Conservation (phyloP, 2,329 filamentous ascomycete species). For the Penicillium sp. region DNA sequence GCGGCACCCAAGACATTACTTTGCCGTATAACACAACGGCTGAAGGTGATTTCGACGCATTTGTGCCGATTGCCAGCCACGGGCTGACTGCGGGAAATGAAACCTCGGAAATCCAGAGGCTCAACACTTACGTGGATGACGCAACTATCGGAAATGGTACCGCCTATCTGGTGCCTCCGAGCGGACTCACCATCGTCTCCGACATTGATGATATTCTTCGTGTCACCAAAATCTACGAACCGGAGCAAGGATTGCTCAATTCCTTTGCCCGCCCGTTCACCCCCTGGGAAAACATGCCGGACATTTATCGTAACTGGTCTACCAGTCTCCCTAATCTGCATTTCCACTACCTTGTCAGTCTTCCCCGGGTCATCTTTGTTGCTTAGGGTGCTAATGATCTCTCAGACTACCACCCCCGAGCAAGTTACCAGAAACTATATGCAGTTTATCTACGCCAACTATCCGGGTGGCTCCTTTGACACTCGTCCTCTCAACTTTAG, state of each 20-base stretch:
- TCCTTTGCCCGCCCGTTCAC: constrained; percentile 69
- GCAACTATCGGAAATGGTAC: constrained; percentile 68
- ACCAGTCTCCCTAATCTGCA: constrained; percentile 64
- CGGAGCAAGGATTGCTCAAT: constrained; percentile 71
- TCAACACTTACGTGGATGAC: constrained; percentile 66
- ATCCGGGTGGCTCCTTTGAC: constrained; percentile 74
- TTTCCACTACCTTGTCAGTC: constrained; percentile 66
- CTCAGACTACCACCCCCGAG: constrained; percentile 68
- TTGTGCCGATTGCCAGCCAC: constrained; percentile 61
- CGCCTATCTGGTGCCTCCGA: constrained; percentile 69
- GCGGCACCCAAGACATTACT: constrained; percentile 61
- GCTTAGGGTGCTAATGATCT: not conserved
- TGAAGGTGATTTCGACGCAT: constrained; percentile 71
- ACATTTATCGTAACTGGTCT: constrained; percentile 74
- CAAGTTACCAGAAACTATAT: constrained; percentile 75
- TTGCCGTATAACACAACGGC: constrained; percentile 64
- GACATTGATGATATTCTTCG: constrained; percentile 79
- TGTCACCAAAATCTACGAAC: constrained; percentile 76
- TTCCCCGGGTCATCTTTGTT: not conserved
- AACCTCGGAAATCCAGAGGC: constrained; percentile 62
- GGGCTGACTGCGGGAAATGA: constrained; percentile 61
- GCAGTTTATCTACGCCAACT: constrained; percentile 72
- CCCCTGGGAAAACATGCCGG: constrained; percentile 75
- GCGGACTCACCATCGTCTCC: constrained; percentile 68
- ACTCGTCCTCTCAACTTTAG: constrained; percentile 76